phyloP scores from a whole-genome alignment of 495 filamentous ascomycete genomes.

The Rostrohypoxylon terebratum region DNA sequence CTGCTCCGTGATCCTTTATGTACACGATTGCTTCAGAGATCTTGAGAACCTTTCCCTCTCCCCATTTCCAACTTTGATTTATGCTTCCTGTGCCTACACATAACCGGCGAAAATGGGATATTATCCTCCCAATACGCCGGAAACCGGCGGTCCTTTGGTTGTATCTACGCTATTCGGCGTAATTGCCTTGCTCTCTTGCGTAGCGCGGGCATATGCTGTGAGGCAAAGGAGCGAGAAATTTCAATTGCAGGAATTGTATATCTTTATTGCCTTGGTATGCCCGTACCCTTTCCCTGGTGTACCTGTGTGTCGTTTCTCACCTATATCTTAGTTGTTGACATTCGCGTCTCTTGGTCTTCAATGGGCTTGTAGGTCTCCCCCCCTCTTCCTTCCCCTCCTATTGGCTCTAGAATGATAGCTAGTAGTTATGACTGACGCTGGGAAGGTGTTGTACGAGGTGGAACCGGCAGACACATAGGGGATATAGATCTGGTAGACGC shows the following conservation, averaged over 20 bases:
- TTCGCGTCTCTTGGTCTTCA: conserved; percentile 7
- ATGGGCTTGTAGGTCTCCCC: background rate
- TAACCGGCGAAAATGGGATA: conserved; percentile 1
- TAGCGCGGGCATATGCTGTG: background rate
- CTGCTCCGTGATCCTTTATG: background rate
- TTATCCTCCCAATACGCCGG: background rate
- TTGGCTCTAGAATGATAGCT: background rate
- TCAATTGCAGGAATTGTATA: background rate
- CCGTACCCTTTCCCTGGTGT: background rate
- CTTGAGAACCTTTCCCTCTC: background rate
- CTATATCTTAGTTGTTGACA: background rate
- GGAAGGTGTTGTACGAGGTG: conserved; percentile 3
- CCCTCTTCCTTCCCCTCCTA: background rate
- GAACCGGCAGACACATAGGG: conserved; percentile 3
- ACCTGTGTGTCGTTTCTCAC: background rate
- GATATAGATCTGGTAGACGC: background rate
- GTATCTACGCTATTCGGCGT: conserved; percentile 6
- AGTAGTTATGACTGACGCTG: background rate
- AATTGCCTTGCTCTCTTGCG: conserved; percentile 1
- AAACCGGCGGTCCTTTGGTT: background rate
- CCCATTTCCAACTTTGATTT: background rate
- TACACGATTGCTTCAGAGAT: background rate
- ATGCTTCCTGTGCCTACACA: background rate
- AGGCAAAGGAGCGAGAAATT: conserved; percentile 1
- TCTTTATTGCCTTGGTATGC: conserved; percentile 1